These are phyloP conservation scores for Fusarium cicatricum DNA, from an alignment of 2,329 filamentous ascomycete genomes.

Conservation along the genomic window DNA sequence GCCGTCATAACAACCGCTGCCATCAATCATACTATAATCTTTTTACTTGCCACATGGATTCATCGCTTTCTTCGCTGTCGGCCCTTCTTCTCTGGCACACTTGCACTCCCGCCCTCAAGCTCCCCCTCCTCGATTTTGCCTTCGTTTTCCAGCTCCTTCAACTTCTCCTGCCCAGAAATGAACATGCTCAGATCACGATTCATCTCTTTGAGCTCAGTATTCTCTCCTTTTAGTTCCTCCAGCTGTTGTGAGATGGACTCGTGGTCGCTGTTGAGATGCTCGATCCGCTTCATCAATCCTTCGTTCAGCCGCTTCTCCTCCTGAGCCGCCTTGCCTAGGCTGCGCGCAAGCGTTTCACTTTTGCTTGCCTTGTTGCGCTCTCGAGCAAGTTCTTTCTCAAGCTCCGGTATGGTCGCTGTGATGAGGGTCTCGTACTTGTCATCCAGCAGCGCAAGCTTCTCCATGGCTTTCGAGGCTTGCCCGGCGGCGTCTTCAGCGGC, in stretches of 20 bases:
- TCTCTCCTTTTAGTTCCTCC: slow-evolving; percentile 65
- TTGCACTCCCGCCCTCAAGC: slow-evolving; percentile 75
- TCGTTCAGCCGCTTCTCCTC: slow-evolving; percentile 89
- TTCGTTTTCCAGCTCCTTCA: slow-evolving; percentile 73
- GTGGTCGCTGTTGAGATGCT: slow-evolving; percentile 72
- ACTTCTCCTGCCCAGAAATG: slow-evolving; percentile 82
- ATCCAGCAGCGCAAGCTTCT: slow-evolving; percentile 62
- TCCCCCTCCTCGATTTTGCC: slow-evolving; percentile 72
- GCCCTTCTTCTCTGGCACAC: slow-evolving; percentile 67
- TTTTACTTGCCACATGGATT: background rate
- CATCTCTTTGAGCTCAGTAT: slow-evolving; percentile 81
- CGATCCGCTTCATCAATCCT: slow-evolving; percentile 82
- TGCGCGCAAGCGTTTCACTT: slow-evolving; percentile 78
- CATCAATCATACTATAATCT: background rate
- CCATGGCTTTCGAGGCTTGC: slow-evolving; percentile 58
- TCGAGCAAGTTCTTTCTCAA: slow-evolving; percentile 78
- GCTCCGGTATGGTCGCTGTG: slow-evolving; percentile 65
- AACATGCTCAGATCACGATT: slow-evolving; percentile 90
- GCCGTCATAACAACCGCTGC: background rate
- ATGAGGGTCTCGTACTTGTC: slow-evolving; percentile 55
- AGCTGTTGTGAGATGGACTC: slow-evolving; percentile 65
- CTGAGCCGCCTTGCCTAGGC: slow-evolving; percentile 76
- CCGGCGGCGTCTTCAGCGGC: slow-evolving; percentile 69
- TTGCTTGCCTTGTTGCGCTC: slow-evolving; percentile 74
- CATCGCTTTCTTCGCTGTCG: slow-evolving; percentile 59